Evolutionary conservation across 345 rosid species (phyloP), one percentile per base, ranked within the genome.

Genomic region (Eucalyptus globulus): DNA sequence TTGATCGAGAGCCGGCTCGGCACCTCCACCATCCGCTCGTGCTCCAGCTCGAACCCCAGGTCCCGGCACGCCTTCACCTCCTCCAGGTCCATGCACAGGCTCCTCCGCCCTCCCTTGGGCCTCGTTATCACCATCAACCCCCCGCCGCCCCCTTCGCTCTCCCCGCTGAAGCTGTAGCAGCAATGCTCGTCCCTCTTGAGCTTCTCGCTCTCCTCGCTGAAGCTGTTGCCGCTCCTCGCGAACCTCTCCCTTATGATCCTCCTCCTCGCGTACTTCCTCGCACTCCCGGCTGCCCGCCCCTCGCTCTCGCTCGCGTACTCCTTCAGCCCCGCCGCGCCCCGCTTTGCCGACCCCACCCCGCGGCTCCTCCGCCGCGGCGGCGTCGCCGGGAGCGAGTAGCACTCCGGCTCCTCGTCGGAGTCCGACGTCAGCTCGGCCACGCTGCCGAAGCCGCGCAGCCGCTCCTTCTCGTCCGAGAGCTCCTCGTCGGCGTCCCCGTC

Each of bases 1-100:
- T 97, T 94, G 50, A 94, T 49, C 9, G 96, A 95, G 87, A 94
- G 92, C 67, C 95, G 92, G 88, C 91, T 86, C 47, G 98, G 96
- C 88, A 93, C 90, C 89, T 94, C 98, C 86, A 96, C 40, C 95
- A 93, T 95, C 31, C 94, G 88, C 86, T 95, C 96, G 76, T 95
- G 95, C 90, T 98, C 99, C 92, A 98, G 89, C 88, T 95, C 99
- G 89, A 98, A 95, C 49, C 99, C 99, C 58, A 98, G 94, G 88
- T 98, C 99, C 49, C 95, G 93, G 90, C 99, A 97, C n/a, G 99
- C 98, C 89, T 96, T 96, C 56, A 97, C 96, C 91, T 97, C 98
- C 56, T 91, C 99, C 93, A 97, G 86, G 89, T 95, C 99, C 99
- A 98, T 97, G 90, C 99, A 97, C 93, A 98, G 76, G 5, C 97